A percentile compares a stretch with the other conserved stretches of the same genome.
These are phyloP conservation scores for Trichophyton simii DNA, from an alignment of 2,329 filamentous ascomycete genomes.

Conservation along the genomic window DNA sequence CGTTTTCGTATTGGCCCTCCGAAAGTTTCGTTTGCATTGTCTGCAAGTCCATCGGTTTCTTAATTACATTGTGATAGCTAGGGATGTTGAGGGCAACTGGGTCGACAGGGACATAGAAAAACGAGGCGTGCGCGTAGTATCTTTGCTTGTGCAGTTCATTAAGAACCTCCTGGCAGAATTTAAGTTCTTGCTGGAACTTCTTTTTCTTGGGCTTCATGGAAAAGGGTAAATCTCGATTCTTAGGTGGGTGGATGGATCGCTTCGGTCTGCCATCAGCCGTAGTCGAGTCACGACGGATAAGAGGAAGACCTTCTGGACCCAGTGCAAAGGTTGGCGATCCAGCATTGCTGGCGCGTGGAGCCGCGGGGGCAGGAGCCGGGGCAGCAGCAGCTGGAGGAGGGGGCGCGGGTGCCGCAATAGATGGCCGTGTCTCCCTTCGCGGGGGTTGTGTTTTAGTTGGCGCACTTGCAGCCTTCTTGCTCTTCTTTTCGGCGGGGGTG, in stretches of 20 bases:
- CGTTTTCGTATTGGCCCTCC: slow-evolving; percentile 62
- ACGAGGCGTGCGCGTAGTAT: slow-evolving; percentile 53
- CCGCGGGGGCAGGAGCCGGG: neutral
- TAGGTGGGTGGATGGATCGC: slow-evolving; percentile 83
- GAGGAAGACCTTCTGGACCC: slow-evolving; percentile 61
- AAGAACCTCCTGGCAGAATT: slow-evolving; percentile 75
- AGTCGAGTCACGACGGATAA: slow-evolving; percentile 75
- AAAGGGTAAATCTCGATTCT: slow-evolving; percentile 84
- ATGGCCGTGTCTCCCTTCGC: slow-evolving; percentile 34
- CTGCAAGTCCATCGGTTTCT: slow-evolving; percentile 87
- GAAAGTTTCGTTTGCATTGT: slow-evolving; percentile 71
- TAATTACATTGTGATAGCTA: slow-evolving; percentile 83
- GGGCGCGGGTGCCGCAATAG: slow-evolving; percentile 8
- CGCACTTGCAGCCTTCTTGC: slow-evolving; percentile 28
- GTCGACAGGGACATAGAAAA: slow-evolving; percentile 77
- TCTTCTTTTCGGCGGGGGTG: slow-evolving; percentile 50
- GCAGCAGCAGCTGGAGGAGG: slow-evolving; percentile 15
- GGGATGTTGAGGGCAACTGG: slow-evolving; percentile 90
- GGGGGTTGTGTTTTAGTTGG: slow-evolving; percentile 32
- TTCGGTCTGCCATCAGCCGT: slow-evolving; percentile 72
- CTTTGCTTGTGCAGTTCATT: slow-evolving; percentile 65
- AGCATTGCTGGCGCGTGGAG: slow-evolving; percentile 29
- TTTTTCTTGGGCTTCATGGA: slow-evolving; percentile 77
- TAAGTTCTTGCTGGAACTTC: slow-evolving; percentile 77
- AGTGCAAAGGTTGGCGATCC: slow-evolving; percentile 53